Evolutionary conservation across 2,329 filamentous ascomycete species (phyloP).

Genomic region (Trichoderma simmonsii): DNA sequence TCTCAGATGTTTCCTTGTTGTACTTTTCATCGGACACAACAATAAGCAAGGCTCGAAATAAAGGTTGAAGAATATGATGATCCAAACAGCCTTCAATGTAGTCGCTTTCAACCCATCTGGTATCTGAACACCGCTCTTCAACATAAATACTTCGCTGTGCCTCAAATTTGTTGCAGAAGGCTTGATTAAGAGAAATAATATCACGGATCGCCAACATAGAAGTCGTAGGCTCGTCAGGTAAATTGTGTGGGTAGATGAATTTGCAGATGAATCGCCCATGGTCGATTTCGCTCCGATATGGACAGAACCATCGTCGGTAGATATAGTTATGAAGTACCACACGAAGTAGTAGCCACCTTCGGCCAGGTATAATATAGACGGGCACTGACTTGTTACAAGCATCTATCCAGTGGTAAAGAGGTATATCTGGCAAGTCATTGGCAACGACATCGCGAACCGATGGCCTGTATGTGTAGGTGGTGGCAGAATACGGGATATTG

Average conservation of each 20-base stretch:
- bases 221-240: too few relatives aligned
- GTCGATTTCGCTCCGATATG: background rate
- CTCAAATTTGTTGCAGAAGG: background rate
- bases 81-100: too few relatives aligned
- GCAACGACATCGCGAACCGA: background rate
- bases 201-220: background rate
- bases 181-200: background rate
- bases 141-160: background rate
- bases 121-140: too few relatives aligned
- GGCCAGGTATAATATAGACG: background rate
- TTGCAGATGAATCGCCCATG: background rate
- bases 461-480: background rate
- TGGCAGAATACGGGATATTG: too few relatives aligned
- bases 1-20: background rate
- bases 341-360: background rate
- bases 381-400: background rate
- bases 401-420: background rate
- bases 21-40: background rate
- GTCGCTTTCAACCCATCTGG: too few relatives aligned
- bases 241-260: background rate
- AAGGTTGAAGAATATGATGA: background rate
- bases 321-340: background rate
- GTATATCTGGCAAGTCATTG: background rate
- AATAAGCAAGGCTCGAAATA: background rate
- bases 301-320: background rate